phyloP scores from a whole-genome alignment of 1,284 basidiomycete genomes.

The Trametes sp. region DNA sequence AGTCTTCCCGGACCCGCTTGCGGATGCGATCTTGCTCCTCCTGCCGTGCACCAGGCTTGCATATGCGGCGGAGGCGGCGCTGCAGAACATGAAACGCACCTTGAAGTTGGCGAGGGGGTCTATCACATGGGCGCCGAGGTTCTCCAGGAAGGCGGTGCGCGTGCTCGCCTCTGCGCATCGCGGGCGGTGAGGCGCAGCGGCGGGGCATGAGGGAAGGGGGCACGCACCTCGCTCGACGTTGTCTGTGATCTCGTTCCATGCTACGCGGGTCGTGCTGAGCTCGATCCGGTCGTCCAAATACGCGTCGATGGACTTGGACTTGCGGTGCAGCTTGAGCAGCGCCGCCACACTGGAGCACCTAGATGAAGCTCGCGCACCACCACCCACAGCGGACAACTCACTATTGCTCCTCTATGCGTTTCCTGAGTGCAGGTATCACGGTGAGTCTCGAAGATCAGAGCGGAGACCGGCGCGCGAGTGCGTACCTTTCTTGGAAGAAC shows the following conservation, averaged over 20 bases:
- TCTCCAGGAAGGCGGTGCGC: slow-evolving; percentile 76
- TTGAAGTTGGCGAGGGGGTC: slow-evolving; percentile 70
- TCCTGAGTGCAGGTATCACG: slow-evolving; percentile 52
- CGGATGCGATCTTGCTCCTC: slow-evolving; percentile 89
- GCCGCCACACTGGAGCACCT: slow-evolving; percentile 65
- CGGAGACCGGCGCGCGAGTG: not conserved
- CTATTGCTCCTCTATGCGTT: slow-evolving; percentile 86
- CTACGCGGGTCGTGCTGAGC: slow-evolving; percentile 63
- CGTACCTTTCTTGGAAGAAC: slow-evolving; percentile 88
- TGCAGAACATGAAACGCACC: slow-evolving; percentile 49
- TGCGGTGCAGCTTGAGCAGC: slow-evolving; percentile 73
- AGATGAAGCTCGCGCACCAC: slow-evolving; percentile 2
- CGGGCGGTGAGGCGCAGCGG: not conserved
- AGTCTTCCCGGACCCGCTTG: slow-evolving; percentile 88
- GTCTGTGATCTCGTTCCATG: slow-evolving; percentile 86
- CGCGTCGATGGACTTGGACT: slow-evolving; percentile 70
- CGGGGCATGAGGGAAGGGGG: not conserved
- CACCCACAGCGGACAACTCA: slow-evolving; percentile 47
- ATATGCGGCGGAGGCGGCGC: slow-evolving; percentile 1
- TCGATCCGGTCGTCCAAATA: slow-evolving; percentile 68
- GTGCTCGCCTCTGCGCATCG: slow-evolving; percentile 76
- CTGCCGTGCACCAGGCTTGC: slow-evolving; percentile 44
- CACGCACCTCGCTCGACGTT: slow-evolving; percentile 78
- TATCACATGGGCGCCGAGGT: slow-evolving; percentile 77
- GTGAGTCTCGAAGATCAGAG: slow-evolving; percentile 22